Evolutionary conservation across 2,329 filamentous ascomycete genomes (phyloP).

Genomic region (Trichoderma koningii): DNA sequence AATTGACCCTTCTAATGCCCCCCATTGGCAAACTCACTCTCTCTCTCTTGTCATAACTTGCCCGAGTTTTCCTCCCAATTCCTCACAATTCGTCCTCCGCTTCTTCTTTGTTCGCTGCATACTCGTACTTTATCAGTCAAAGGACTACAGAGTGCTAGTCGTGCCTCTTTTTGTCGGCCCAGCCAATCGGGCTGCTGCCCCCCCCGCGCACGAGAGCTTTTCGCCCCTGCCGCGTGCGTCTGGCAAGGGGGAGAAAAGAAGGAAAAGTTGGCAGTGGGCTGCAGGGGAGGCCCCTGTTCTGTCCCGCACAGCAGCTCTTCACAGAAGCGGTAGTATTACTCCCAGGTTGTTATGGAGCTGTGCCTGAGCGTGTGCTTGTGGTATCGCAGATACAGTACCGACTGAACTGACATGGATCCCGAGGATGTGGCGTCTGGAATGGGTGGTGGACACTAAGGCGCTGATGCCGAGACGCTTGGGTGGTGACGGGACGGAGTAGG

Average conservation of each 20-base stretch:
- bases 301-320: not conserved
- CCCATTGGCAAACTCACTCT: not conserved
- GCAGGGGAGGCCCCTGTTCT: conserved; percentile 9
- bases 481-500: too few relatives aligned
- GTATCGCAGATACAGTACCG: too few relatives aligned
- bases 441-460: conserved; percentile 1
- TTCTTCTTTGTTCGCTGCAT: not conserved
- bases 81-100: too few relatives aligned
- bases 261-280: not conserved
- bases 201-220: conserved; percentile 6
- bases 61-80: too few relatives aligned
- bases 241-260: not conserved
- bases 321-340: not conserved
- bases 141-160: not conserved
- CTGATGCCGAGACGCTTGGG: not conserved
- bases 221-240: conserved; percentile 18
- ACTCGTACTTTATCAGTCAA: too few relatives aligned
- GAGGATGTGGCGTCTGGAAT: not conserved
- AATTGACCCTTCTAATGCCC: not conserved
- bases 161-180: not conserved
- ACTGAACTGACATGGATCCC: too few relatives aligned
- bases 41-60: not conserved
- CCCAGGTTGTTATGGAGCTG: too few relatives aligned
- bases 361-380: not conserved
- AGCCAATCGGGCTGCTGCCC: conserved; percentile 23